Base-by-base conservation (phyloP, 257 asterid species). In the Solanum tarapatanum region DNA sequence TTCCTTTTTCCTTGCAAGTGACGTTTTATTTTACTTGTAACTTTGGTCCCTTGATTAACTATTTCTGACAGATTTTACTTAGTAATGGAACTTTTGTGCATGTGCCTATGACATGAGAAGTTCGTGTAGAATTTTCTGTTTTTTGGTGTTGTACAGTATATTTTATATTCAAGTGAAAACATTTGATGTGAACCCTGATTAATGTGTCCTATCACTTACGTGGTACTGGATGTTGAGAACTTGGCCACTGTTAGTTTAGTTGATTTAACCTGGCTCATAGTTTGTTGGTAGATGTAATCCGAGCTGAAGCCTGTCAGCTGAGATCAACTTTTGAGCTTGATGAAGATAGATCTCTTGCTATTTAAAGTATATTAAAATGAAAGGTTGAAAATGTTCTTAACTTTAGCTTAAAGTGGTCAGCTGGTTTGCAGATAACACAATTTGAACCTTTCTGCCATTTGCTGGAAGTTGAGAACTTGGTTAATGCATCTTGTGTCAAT, bases 401-500 rank as follows among this genome's bases (percentile, higher is more conserved):
- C n/a, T 45, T 73, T 9, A 17, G 33, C 75, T 48, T 12, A 48
- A 26, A 68, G 16, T 8, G 21, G 32, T 33, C 82, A 8, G 62
- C 12, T 26, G 64, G 23, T 35, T 86, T 41, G 64, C 84, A 79
- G 84, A 69, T 74, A 77, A 16, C 17, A 21, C 24, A 84, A 66
- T 32, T 45, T 64, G 74, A 69, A 39, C 43, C 43, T 36, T 39
- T 35, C 37, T 30, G 39, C 86, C 41, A 51, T 41, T 88, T 33
- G 19, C 86, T 93, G 97, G 97, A 92, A 85, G 89, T 94, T 51
- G 91, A 88, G 87, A 92, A 69, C 72, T 84, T 95, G 77, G 94
- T 94, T 32, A 85, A 89, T 45, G 96, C 95, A 7, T 74, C 68
- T 24, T 84, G 75, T 73, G 86, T 92, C 48, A 72, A 82, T 64